Evolutionary conservation across 2,329 filamentous ascomycete genomes (phyloP), one percentile per base, ranked within the genome.

Genomic region (Ciborinia camelliae): DNA sequence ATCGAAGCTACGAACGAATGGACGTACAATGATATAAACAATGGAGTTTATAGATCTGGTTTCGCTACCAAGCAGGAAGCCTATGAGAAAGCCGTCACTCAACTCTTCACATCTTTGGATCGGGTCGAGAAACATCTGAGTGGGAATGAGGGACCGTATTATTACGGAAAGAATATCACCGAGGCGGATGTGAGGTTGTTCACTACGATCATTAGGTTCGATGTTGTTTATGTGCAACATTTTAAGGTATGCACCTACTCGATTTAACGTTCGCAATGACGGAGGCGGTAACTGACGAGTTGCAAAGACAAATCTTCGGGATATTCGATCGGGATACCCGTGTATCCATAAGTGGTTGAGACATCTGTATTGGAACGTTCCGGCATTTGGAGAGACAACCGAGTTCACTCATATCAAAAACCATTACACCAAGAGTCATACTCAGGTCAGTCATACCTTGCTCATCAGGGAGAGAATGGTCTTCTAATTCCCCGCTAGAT

Each of bases 401-500:
- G 67, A 76, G 61, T 75, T 71, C 52, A 71, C 68, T 35, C 72
- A 76, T 69, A 75, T 93, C 28, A 85, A 97, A 77, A 97, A 96
- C 76, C 86, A 96, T 76, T 95, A 99, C 79, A 98, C 98, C 80
- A 97, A 96, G 85, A 89, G 81, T 76, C 86, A 88, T 75, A 70
- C 70, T 5, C 71, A 84, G 52, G 78, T 76, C n/a, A n/a, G n/a
- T 67, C 69, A 71, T 70, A n/a, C 86, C 14, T 23, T 20, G 10
- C 15, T 61, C 39, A 10, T 12, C 3, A 4, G 14, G 0, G 12
- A 30, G 4, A 8, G 4, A 37, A 6, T 9, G 15, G 32, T 57
- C 54, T 57, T 7, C 39, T 65, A 50, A 67, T 62, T 82, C 69
- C 84, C 87, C 28, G 10, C 20, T 83, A 89, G 79, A 88, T 90